These are phyloP conservation scores for Colletotrichum sp. DNA, from an alignment of 2,329 filamentous ascomycete genomes.

Conservation along the genomic window DNA sequence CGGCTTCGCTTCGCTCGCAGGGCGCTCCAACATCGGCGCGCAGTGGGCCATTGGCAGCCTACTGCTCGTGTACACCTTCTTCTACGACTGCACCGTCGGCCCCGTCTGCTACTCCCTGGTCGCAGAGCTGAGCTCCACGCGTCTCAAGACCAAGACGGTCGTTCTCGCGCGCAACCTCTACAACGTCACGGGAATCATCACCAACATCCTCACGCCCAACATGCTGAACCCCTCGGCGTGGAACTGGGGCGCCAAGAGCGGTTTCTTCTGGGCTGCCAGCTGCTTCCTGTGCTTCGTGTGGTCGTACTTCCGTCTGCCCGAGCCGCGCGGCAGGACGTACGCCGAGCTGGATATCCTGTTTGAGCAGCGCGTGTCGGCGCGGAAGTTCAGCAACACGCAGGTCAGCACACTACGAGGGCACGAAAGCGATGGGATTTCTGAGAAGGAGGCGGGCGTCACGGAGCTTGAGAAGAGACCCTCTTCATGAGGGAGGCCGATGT, in stretches of 20 bases:
- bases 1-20: conserved; percentile 46
- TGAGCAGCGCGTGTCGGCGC: conserved; percentile 44
- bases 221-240: conserved; percentile 52
- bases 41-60: conserved; percentile 54
- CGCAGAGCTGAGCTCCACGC: conserved; percentile 48
- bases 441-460: background rate
- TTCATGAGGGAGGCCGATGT: background rate
- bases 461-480: conserved; percentile 8
- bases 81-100: conserved; percentile 52
- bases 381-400: conserved; percentile 37
- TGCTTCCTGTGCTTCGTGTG: conserved; percentile 52
- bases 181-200: conserved; percentile 52
- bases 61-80: conserved; percentile 46
- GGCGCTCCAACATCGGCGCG: conserved; percentile 48
- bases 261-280: conserved; percentile 49
- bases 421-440: background rate
- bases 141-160: conserved; percentile 51
- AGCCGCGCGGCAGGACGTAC: conserved; percentile 58
- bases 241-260: conserved; percentile 53
- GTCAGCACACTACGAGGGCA: background rate
- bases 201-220: conserved; percentile 49
- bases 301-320: conserved; percentile 57
- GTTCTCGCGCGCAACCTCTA: conserved; percentile 49
- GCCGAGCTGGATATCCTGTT: conserved; percentile 63
- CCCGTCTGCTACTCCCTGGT: conserved; percentile 49